A percentile compares a stretch with the other conserved stretches of the same genome.
These are phyloP conservation scores for Marchantia paleacea DNA, from an alignment of 225 moss, liverwort and hornwort genomes.

Conservation along the genomic window DNA sequence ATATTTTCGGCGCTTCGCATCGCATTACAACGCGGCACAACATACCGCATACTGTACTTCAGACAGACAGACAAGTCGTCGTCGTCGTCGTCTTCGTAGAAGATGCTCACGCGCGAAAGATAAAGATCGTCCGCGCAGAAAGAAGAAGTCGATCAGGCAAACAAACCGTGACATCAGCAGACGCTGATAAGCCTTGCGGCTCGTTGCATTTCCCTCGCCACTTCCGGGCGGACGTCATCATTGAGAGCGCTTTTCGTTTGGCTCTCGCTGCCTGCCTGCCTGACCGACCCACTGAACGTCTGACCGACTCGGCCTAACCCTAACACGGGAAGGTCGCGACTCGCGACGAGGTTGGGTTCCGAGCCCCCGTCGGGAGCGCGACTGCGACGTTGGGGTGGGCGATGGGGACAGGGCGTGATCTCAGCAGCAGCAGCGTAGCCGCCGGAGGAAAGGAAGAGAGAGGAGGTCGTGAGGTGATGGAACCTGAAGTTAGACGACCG, in stretches of 20 bases:
- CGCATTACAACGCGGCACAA: neutral
- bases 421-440: neutral
- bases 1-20: neutral
- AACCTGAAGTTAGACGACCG: neutral
- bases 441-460: neutral
- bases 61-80: neutral
- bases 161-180: neutral
- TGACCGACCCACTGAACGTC: neutral
- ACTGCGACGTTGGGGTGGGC: no score
- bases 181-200: neutral
- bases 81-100: neutral
- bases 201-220: neutral
- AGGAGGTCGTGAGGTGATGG: neutral
- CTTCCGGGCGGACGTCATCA: neutral
- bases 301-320: neutral
- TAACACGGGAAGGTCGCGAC: neutral
- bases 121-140: neutral
- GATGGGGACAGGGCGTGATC: neutral
- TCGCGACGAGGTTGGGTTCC: neutral
- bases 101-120: neutral
- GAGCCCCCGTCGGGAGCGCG: no score
- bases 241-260: neutral
- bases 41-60: constrained; percentile 10
- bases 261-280: neutral
- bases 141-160: constrained; percentile 10